These are phyloP conservation scores for Leccinum subtestaceum DNA, from an alignment of 768 basidiomycete genomes.

Conservation along the genomic window DNA sequence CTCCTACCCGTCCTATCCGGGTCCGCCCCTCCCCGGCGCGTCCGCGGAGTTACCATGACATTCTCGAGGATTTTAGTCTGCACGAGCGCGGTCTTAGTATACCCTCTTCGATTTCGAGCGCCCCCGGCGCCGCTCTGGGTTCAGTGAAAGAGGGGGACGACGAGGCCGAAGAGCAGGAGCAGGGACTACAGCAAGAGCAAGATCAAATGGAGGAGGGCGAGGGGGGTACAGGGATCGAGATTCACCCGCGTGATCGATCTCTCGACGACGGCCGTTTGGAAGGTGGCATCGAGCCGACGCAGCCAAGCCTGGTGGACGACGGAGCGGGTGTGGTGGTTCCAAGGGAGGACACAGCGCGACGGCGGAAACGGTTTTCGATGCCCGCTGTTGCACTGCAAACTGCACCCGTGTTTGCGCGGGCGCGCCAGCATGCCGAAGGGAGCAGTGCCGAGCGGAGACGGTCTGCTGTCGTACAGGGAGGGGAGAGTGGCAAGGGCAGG, in stretches of 20 bases:
- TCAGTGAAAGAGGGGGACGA: constrained; percentile 22
- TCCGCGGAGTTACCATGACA: constrained; percentile 63
- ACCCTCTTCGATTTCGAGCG: constrained; percentile 31
- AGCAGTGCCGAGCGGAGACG: constrained; percentile 35
- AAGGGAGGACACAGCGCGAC: constrained; percentile 59
- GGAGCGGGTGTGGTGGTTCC: constrained; percentile 17
- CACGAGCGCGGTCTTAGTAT: constrained; percentile 31
- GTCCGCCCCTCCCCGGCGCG: constrained; percentile 38
- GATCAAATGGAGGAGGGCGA: neutral
- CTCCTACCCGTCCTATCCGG: constrained; percentile 21
- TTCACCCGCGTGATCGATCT: neutral
- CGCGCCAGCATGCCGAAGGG: constrained; percentile 26
- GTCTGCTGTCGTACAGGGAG: constrained; percentile 59
- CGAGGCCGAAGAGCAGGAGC: constrained; percentile 6
- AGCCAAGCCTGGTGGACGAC: neutral
- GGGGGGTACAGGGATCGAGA: neutral
- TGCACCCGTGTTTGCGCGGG: constrained; percentile 63
- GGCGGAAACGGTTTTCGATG: constrained; percentile 69
- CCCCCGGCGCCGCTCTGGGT: constrained; percentile 22
- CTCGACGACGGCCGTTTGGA: neutral
- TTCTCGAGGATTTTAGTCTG: constrained; percentile 59
- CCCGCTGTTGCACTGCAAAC: constrained; percentile 78
- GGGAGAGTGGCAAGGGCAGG: constrained; percentile 25
- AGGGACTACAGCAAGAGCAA: neutral
- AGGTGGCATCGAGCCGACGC: constrained; percentile 1